Conservation (phyloP, 345 rosid species). For the Psidium friedrichsthalianum region DNA sequence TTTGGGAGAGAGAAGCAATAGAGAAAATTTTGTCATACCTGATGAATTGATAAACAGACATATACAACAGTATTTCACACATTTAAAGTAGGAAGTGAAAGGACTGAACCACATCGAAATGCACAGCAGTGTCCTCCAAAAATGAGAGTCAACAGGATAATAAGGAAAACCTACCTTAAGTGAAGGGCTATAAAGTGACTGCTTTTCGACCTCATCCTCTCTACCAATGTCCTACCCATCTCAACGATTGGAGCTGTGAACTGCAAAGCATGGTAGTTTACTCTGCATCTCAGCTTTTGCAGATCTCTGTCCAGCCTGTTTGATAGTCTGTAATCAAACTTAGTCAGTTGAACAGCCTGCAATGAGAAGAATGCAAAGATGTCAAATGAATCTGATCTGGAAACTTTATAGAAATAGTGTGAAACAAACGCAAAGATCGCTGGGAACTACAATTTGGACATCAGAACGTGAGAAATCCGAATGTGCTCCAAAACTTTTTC, state of each 20-base stretch:
- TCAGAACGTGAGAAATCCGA: neutral
- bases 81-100: neutral
- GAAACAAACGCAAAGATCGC: neutral
- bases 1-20: neutral
- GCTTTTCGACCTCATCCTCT: constrained; percentile 62
- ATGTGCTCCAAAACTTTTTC: neutral
- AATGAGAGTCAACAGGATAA: neutral
- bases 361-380: neutral
- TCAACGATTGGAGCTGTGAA: constrained; percentile 52
- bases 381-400: neutral
- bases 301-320: constrained; percentile 56
- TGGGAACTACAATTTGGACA: neutral
- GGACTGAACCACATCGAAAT: neutral
- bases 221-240: constrained; percentile 55
- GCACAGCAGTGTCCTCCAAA: neutral
- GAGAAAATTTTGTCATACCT: neutral
- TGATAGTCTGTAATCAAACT: constrained; percentile 86
- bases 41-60: neutral
- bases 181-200: constrained; percentile 74
- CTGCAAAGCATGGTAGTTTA: constrained; percentile 73
- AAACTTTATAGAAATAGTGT: neutral
- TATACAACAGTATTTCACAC: neutral
- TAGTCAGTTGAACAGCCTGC: constrained; percentile 83
- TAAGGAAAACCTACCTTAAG: constrained; percentile 46
- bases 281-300: constrained; percentile 92